phyloP scores from a whole-genome alignment of 2,329 filamentous ascomycete genomes.

The Penicillium vulpinum region DNA sequence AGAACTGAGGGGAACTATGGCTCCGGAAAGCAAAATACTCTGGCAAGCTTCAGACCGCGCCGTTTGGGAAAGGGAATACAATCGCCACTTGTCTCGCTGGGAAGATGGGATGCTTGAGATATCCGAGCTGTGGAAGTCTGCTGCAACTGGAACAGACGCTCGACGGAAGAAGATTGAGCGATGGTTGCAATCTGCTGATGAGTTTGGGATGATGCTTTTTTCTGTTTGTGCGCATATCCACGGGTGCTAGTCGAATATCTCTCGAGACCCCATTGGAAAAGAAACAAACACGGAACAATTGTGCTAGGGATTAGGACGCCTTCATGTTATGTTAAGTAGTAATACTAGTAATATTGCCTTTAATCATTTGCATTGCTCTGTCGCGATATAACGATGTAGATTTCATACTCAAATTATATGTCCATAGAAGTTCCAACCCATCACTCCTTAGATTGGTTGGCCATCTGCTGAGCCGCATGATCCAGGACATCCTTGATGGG shows the following conservation, averaged over 20 bases:
- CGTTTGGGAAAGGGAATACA: slow-evolving; percentile 50
- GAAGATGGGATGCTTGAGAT: slow-evolving; percentile 45
- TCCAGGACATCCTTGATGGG: slow-evolving; percentile 7
- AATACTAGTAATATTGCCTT: not conserved
- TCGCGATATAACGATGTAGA: not conserved
- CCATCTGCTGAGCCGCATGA: not conserved
- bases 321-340: no score
- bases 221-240: slow-evolving; percentile 35
- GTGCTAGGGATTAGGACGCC: not conserved
- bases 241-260: slow-evolving; percentile 20
- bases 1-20: slow-evolving; percentile 50
- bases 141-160: slow-evolving; percentile 30
- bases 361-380: not conserved
- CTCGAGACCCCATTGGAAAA: not conserved
- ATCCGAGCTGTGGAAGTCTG: slow-evolving; percentile 54
- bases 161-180: slow-evolving; percentile 46
- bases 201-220: slow-evolving; percentile 57
- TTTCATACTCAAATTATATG: not conserved
- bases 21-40: slow-evolving; percentile 43
- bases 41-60: slow-evolving; percentile 45
- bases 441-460: not conserved
- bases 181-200: slow-evolving; percentile 55
- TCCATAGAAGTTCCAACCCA: not conserved
- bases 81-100: slow-evolving; percentile 47
- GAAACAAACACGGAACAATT: not conserved